These are phyloP conservation scores for Candida sanyaensis DNA, from an alignment of 1,139 yeast species.

Conservation along the genomic window DNA sequence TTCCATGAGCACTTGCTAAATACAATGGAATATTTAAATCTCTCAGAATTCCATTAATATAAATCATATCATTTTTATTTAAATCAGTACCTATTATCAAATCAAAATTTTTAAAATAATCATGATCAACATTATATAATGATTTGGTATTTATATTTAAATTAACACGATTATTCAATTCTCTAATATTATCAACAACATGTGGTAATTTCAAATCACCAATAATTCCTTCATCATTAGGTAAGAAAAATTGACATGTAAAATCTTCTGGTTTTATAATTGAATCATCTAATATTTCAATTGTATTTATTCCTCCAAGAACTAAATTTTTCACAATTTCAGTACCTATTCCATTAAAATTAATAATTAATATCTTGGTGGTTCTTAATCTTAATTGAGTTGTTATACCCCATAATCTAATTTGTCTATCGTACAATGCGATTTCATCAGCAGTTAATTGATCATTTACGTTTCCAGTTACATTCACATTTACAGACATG, in stretches of 20 bases:
- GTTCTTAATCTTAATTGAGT: slow-evolving; percentile 83
- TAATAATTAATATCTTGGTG: slow-evolving; percentile 68
- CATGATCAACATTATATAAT: slow-evolving; percentile 25
- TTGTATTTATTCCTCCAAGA: slow-evolving; percentile 82
- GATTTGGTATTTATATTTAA: slow-evolving; percentile 41
- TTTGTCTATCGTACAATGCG: slow-evolving; percentile 92
- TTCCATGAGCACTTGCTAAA: slow-evolving; percentile 70
- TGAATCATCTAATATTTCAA: slow-evolving; percentile 68
- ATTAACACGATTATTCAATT: slow-evolving; percentile 77
- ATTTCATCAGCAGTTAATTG: slow-evolving; percentile 60
- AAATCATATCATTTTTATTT: slow-evolving; percentile 36
- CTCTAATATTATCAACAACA: slow-evolving; percentile 56
- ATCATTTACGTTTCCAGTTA: not conserved
- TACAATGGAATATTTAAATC: slow-evolving; percentile 62
- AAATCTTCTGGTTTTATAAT: slow-evolving; percentile 62
- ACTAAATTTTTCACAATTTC: slow-evolving; percentile 85
- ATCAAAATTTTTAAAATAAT: slow-evolving; percentile 62
- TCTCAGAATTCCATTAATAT: slow-evolving; percentile 58
- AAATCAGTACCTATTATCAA: slow-evolving; percentile 78
- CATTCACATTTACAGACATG: not conserved
- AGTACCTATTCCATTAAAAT: slow-evolving; percentile 71
- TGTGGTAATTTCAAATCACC: slow-evolving; percentile 59
- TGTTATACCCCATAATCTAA: slow-evolving; percentile 94
- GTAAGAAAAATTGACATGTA: slow-evolving; percentile 78
- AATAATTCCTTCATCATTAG: slow-evolving; percentile 44